These are phyloP conservation scores for Fusarium denticulatum DNA, from an alignment of 2,329 filamentous ascomycete genomes.

Conservation along the genomic window DNA sequence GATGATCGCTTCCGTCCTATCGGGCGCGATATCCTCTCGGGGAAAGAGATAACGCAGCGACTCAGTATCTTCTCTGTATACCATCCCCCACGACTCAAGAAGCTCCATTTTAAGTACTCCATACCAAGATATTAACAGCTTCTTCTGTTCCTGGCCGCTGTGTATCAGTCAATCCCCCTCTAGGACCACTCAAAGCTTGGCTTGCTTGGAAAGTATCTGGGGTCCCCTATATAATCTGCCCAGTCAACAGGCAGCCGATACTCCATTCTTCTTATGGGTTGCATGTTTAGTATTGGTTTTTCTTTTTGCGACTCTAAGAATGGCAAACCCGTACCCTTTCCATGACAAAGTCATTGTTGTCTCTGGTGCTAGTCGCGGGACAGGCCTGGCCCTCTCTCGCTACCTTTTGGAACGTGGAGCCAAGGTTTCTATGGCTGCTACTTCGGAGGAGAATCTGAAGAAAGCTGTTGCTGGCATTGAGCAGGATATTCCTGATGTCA, in stretches of 20 bases:
- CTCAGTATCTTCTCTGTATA: neutral
- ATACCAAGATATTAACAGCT: neutral
- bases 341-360: slow-evolving; percentile 69
- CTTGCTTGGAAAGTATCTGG: neutral
- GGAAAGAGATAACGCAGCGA: slow-evolving; percentile 15
- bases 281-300: neutral
- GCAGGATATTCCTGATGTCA: slow-evolving; percentile 35
- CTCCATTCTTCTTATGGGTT: neutral
- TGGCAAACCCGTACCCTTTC: slow-evolving; percentile 41
- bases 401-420: slow-evolving; percentile 56
- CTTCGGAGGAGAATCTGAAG: slow-evolving; percentile 42
- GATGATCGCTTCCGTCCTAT: slow-evolving; percentile 3
- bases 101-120: neutral
- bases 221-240: slow-evolving; percentile 16
- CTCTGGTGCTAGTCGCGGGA: slow-evolving; percentile 67
- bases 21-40: neutral
- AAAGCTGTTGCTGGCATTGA: slow-evolving; percentile 38
- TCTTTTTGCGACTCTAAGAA: neutral
- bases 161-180: neutral
- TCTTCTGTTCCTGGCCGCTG: neutral
- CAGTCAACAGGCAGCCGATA: neutral
- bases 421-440: slow-evolving; percentile 46
- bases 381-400: slow-evolving; percentile 63
- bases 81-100: neutral
- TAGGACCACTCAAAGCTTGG: neutral